Base-by-base conservation (phyloP, 352 stramenopile genomes). In the Globisporangium takayamanum region DNA sequence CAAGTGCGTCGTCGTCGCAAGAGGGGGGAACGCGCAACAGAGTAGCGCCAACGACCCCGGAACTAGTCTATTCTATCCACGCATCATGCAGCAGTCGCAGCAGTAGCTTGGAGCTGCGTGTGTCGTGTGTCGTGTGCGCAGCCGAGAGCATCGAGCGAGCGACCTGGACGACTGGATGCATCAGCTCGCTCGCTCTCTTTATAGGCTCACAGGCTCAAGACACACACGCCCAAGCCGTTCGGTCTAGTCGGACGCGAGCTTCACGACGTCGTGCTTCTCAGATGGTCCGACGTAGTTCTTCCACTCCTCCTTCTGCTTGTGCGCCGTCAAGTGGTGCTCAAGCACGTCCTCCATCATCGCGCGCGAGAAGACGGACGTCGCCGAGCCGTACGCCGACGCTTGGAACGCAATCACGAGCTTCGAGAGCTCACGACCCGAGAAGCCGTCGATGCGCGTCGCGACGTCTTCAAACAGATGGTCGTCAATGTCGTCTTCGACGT, bases 351-450 rank as follows among this genome's bases (percentile, higher is more conserved):
- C 88, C 69, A 99, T 96, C 68, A 97, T 88, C 52, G 94, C 73
- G 65, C 95, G 88, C 65, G 95, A 95, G 66, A 99, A 93, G 37
- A 95, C 81, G 14, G 90, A 96, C 53, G 91, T 95, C 36, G 92
- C 77, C 44, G 90, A 98, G 57, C 97, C 97, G 73, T 99, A 99
- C 2, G 97, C 97, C 20, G 95, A 86, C 16, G 96, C 96, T 81
- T 99, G 97, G 95, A 97, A 99, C 37, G 96, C 96, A 73, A 99
- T 99, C 51, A 98, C 96, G 45, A 99, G 84, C 88, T 99, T 99
- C 45, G 94, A 97, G 65, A 99, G 96, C 68, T 98, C 97, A 75
- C 97, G 95, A 62, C 97, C 97, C 28, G 94, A 99, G 72, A 99
- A 99, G 39, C 97, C 97, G 15, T 99, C 89, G 22, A 97, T 98